These are phyloP conservation scores for Malassezia equina DNA, from an alignment of 1,284 basidiomycete species.

Conservation along the genomic window DNA sequence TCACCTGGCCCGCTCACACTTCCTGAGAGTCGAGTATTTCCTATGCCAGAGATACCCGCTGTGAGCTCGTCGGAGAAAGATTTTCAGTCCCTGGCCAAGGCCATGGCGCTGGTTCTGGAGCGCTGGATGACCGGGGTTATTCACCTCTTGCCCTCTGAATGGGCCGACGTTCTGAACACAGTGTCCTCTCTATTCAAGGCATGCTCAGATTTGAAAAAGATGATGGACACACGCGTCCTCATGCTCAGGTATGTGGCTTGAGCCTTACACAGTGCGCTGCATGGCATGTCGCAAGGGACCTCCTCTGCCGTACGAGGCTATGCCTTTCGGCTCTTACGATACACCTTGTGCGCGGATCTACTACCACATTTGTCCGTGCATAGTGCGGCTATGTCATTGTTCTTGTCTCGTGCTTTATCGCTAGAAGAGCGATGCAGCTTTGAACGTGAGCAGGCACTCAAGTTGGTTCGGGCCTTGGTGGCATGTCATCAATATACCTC, in stretches of 20 bases:
- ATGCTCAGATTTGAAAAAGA: neutral
- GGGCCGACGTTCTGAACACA: neutral
- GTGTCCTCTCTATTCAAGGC: neutral
- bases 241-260: neutral
- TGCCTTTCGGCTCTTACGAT: conserved; percentile 4
- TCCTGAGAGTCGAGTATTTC: conserved; percentile 3
- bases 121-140: neutral
- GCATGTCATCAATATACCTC: conserved; percentile 51
- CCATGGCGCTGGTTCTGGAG: neutral
- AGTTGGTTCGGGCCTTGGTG: conserved; percentile 73
- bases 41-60: neutral
- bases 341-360: neutral
- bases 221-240: neutral
- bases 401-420: neutral
- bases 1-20: neutral
- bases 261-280: neutral
- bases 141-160: neutral
- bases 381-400: neutral
- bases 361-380: neutral
- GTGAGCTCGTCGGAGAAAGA: neutral
- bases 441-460: conserved; percentile 90
- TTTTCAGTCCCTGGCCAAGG: neutral
- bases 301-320: neutral
- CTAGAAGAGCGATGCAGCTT: neutral
- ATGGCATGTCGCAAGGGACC: neutral